Conservation (phyloP, 192 early-diverging fungal genomes). For the Backusella macrospora region DNA sequence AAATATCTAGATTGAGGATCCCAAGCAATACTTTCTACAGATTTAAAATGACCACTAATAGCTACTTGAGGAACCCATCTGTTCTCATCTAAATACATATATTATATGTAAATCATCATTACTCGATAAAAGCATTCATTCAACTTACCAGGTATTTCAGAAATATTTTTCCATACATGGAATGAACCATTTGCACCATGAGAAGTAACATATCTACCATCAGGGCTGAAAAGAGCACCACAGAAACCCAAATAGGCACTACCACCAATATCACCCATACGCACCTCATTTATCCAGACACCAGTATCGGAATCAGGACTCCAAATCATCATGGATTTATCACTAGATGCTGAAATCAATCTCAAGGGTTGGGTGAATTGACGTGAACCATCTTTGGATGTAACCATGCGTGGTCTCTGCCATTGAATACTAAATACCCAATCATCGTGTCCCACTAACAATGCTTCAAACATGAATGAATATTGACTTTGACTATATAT, state of each 20-base stretch:
- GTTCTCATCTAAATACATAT: conserved; percentile 32
- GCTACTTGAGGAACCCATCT: conserved; percentile 74
- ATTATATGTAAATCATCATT: not conserved
- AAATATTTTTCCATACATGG: conserved; percentile 74
- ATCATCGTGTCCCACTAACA: conserved; percentile 95
- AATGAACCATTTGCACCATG: conserved; percentile 85
- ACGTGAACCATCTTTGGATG: conserved; percentile 2
- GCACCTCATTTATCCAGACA: conserved; percentile 82
- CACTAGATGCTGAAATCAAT: conserved; percentile 85
- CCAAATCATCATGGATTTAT: conserved; percentile 94
- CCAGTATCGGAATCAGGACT: conserved; percentile 73
- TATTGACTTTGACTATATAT: conserved; percentile 38
- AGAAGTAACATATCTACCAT: conserved; percentile 67
- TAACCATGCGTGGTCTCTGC: conserved; percentile 55
- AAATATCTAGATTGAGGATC: conserved; percentile 74
- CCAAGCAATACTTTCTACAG: conserved; percentile 85
- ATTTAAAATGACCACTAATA: conserved; percentile 79
- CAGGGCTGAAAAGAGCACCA: conserved; percentile 71
- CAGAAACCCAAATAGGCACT: conserved; percentile 75
- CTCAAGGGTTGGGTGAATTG: conserved; percentile 64
- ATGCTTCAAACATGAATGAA: conserved; percentile 82
- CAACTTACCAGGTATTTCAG: conserved; percentile 36
- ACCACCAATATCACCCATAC: conserved; percentile 90
- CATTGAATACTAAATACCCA: conserved; percentile 90
- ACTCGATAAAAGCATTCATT: not conserved